Evolutionary conservation across 495 filamentous ascomycete species (phyloP), one percentile per base, ranked within the genome.

Genomic region (Penicillium samsonianum): DNA sequence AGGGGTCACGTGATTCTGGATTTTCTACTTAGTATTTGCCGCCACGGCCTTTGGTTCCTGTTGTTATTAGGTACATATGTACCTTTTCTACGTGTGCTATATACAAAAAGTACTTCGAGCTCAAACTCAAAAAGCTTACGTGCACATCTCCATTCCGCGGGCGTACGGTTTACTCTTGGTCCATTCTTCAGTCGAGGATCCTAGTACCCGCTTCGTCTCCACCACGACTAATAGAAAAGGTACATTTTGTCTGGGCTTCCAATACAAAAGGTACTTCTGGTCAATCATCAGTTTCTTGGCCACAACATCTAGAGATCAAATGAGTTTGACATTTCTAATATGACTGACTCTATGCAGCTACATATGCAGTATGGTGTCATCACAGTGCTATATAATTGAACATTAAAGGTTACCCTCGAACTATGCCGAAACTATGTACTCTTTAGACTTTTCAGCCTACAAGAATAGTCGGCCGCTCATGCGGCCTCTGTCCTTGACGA

Each of bases 1-100:
- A 11, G 16, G 1, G 6, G 12, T 56, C 53, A 58, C 47, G 55
- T 58, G 48, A 43, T 26, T 10, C 5, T 19, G 2, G 11, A 40
- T 41, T 28, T 50, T 30, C 20, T 40, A 26, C 20, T n/a, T n/a
- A n/a, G n/a, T 17, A 28, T 17, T 16, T 35, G 33, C 33, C 14
- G 14, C 33, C 1, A n/a, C n/a, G n/a, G 33, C 33, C 14, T 31
- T 1, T 11, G 31, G 31, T 35, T 16, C 31, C 10, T 37, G 35
- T 5, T 6, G 7, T 16, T 38, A 38, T n/a, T 2, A n/a, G 35
- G 3, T 25, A 2, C n/a, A n/a, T n/a, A n/a, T 2, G 23, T 17
- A n/a, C n/a, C 5, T 17, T 38, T 38, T 16, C 2, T n/a, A 38
- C 16, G 6, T 38, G 5, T 38, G 5, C 14, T 7, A n/a, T n/a